Evolutionary conservation across 257 asterid species (phyloP).

Genomic region (Voacanga thouarsii): DNA sequence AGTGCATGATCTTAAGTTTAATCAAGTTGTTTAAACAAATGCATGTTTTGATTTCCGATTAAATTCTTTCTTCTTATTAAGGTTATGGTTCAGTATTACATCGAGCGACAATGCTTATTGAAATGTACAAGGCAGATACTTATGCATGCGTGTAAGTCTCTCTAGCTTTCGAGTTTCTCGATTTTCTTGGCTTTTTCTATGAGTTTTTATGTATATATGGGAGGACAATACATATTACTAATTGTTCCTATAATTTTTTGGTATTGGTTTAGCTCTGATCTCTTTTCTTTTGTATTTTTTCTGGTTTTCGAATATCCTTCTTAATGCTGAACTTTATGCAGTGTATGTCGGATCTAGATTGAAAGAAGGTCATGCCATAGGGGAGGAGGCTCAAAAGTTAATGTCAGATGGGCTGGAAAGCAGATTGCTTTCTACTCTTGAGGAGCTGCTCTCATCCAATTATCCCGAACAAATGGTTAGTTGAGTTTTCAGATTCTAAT

Average conservation of each 20-base stretch:
- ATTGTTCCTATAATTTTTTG: not conserved
- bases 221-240: not conserved
- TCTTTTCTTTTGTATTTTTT: not conserved
- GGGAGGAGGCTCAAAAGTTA: constrained; percentile 65
- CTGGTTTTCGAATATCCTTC: not conserved
- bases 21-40: not conserved
- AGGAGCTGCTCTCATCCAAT: constrained; percentile 63
- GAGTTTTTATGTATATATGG: not conserved
- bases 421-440: constrained; percentile 52
- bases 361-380: constrained; percentile 42
- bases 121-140: constrained; percentile 87
- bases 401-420: constrained; percentile 69
- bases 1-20: constrained; percentile 1
- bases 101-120: constrained; percentile 83
- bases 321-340: constrained; percentile 19
- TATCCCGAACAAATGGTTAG: constrained; percentile 85
- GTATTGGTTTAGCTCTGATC: not conserved
- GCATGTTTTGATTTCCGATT: not conserved
- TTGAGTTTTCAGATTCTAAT: constrained; percentile 12
- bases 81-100: constrained; percentile 77
- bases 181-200: not conserved
- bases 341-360: constrained; percentile 53
- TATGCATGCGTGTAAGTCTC: constrained; percentile 70
- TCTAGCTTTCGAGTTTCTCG: constrained; percentile 20
- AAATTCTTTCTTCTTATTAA: constrained; percentile 21